Base-by-base conservation (phyloP, 2,329 filamentous ascomycete species). In the Paraphoma chrysanthemicola region DNA sequence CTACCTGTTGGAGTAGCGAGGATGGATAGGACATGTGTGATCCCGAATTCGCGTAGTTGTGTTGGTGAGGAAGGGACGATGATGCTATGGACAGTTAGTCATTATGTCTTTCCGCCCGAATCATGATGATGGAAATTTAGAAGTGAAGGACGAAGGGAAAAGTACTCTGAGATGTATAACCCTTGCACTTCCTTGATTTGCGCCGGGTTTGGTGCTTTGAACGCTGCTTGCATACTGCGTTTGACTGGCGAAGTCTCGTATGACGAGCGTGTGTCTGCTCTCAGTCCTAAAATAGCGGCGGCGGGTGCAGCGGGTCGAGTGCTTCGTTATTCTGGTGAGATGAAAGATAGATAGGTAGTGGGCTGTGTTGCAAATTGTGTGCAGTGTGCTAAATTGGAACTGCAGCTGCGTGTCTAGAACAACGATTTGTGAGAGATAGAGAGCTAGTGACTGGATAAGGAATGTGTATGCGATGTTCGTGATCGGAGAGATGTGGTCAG, bases 21-120 rank as follows among this genome's bases (percentile, higher is more conserved):
- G 8, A 63, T 39, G 12, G 33, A 57, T 4, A 65, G 44, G 23
- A 65, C 47, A 38, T 61, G 60, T 2, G 59, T 60, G 33, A 65
- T 60, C 5, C 41, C 39, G 14, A 54, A 43, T 29, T 56, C n/a
- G 16, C 36, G 12, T 1, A 65, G 45, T 5, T 46, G 33, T 1
- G 18, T 23, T 11, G 48, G 38, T 8, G 53, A 53, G 4, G 33
- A 33, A 1, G 59, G 54, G 6, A 54, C 33, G 8, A 28, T 57
- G 18, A 63, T 57, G 29, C 58, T 60, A 33, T 48, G 7, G 11
- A 11, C 18, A 2, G 8, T 11, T 2, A 14, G 11, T 6, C 23
- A 9, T 8, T 10, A n/a, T n/a, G n/a, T n/a, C n/a, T n/a, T n/a
- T n/a, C n/a, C n/a, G n/a, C n/a, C n/a, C n/a, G n/a, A n/a, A n/a